A percentile compares a stretch with the other conserved stretches of the same genome.
Conservation (phyloP, 2,329 filamentous ascomycete genomes). For the Magnaporthiopsis rhizophila region DNA sequence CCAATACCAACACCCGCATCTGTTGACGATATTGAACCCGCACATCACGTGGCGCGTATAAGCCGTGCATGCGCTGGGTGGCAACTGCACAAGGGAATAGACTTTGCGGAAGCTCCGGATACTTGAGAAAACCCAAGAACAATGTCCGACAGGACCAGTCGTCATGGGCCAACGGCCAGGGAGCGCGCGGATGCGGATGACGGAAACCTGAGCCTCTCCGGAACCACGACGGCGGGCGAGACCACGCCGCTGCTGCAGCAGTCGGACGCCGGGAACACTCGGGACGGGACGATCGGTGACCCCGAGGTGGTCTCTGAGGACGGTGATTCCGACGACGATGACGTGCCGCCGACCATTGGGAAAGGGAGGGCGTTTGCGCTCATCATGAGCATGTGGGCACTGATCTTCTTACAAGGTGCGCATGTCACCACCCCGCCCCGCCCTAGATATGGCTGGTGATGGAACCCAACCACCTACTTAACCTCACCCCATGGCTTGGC, state of each 20-base stretch:
- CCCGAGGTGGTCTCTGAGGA: not conserved
- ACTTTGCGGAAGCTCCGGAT: not conserved
- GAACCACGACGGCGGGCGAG: conserved; percentile 17
- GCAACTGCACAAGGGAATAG: not conserved
- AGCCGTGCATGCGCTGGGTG: not conserved
- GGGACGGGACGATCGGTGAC: conserved; percentile 9
- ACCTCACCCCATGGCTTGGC: not conserved
- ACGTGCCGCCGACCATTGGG: conserved; percentile 17
- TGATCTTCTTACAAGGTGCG: conserved; percentile 53
- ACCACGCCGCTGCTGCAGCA: conserved; percentile 19
- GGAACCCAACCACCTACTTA: not conserved
- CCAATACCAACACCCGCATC: not conserved
- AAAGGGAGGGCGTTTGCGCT: conserved; percentile 34
- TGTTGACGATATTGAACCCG: not conserved
- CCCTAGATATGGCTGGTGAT: too few species aligned
- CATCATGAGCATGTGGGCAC: conserved; percentile 42
- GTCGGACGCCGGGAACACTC: conserved; percentile 15
- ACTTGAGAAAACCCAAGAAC: not conserved
- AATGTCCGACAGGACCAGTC: not conserved
- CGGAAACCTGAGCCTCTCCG: conserved; percentile 12
- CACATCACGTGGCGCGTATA: not conserved
- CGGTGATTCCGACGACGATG: not conserved
- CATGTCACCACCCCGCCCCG: not conserved
- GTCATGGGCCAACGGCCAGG: not conserved
- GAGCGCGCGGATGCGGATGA: not conserved